Conservation (phyloP, 2,329 filamentous ascomycete genomes). For the Aspergillus latus region DNA sequence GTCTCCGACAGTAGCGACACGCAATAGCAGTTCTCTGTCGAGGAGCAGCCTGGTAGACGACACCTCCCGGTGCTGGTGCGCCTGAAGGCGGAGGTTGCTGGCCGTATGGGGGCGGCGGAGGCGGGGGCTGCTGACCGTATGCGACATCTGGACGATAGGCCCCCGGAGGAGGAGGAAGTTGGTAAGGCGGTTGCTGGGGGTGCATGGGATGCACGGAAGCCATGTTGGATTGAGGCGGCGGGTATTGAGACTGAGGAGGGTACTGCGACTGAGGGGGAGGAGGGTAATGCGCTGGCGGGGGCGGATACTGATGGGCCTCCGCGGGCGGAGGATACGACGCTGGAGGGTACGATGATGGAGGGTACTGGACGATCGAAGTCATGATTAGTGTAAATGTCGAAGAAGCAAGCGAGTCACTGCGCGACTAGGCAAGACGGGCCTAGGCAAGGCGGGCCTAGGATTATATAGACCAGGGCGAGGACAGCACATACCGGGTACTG, state of each 20-base stretch:
- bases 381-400: constrained; percentile 7
- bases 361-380: constrained; percentile 26
- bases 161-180: constrained; percentile 44
- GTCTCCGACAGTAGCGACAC: constrained; percentile 53
- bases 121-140: constrained; percentile 40
- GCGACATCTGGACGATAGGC: constrained; percentile 43
- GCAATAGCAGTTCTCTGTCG: constrained; percentile 54
- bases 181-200: constrained; percentile 45
- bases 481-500: constrained; percentile 40
- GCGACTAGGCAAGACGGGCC: not conserved
- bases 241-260: constrained; percentile 34
- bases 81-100: constrained; percentile 38
- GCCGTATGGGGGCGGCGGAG: constrained; percentile 33
- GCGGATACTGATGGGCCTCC: constrained; percentile 34
- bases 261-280: constrained; percentile 38
- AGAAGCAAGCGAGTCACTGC: not conserved
- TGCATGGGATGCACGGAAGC: constrained; percentile 43
- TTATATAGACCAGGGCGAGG: not conserved
- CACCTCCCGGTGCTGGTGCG: constrained; percentile 9
- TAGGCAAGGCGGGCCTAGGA: not conserved
- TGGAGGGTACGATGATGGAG: constrained; percentile 34
- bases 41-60: constrained; percentile 47
- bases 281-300: constrained; percentile 38
- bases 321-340: constrained; percentile 34
- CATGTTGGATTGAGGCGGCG: constrained; percentile 40